These are phyloP conservation scores for Eucalyptus dawsonii DNA, from an alignment of 345 rosid species.

Conservation along the genomic window DNA sequence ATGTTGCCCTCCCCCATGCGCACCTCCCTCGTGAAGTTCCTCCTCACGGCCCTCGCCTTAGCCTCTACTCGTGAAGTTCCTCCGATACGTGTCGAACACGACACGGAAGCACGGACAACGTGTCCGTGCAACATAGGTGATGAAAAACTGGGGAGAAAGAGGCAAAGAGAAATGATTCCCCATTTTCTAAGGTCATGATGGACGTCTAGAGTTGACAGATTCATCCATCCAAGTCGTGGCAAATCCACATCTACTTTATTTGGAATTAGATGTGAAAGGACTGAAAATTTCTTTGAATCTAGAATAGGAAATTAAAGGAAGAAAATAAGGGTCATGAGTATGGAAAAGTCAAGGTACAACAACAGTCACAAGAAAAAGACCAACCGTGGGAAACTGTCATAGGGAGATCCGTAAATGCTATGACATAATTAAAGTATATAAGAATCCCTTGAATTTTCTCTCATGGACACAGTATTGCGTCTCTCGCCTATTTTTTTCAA, in stretches of 20 bases:
- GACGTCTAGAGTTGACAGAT: not conserved
- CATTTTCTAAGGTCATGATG: not conserved
- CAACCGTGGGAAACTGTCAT: not conserved
- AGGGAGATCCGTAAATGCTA: not conserved
- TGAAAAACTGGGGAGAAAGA: too few species aligned
- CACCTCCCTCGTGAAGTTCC: too few species aligned
- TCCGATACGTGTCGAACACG: too few species aligned
- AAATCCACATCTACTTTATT: not conserved
- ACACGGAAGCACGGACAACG: accelerated
- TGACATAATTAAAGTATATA: not conserved
- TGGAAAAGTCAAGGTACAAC: not conserved
- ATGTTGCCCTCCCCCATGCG: too few species aligned
- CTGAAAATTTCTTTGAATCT: not conserved
- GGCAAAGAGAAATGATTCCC: not conserved
- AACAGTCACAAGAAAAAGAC: not conserved
- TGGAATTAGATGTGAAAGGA: not conserved
- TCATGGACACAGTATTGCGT: not conserved
- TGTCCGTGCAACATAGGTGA: too few species aligned
- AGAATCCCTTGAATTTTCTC: not conserved
- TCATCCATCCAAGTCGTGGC: not conserved
- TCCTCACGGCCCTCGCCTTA: too few species aligned
- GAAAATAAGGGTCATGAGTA: not conserved
- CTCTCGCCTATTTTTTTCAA: not conserved
- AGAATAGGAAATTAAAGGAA: not conserved
- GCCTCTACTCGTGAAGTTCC: too few species aligned